phyloP scores from a whole-genome alignment of 2,329 filamentous ascomycete species.

The Epichloe brachyelytri region DNA sequence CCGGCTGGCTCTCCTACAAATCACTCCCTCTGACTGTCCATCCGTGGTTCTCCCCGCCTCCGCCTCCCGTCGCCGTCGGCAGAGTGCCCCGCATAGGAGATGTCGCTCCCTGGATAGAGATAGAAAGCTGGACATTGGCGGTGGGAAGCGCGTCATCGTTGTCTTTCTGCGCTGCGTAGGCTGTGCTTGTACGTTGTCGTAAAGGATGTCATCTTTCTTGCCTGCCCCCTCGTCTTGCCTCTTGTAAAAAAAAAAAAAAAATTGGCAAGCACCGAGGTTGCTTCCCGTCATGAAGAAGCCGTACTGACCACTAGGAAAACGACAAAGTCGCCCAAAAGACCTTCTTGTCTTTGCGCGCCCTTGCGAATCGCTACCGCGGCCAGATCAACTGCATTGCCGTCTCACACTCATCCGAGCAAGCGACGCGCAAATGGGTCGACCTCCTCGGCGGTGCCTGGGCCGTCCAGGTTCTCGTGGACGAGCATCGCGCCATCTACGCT shows the following conservation, averaged over 20 bases:
- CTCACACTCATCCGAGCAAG: slow-evolving; percentile 43
- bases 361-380: slow-evolving; percentile 37
- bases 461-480: slow-evolving; percentile 42
- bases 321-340: slow-evolving; percentile 39
- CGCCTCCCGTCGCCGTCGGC: slow-evolving; percentile 33
- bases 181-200: slow-evolving; percentile 34
- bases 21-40: slow-evolving; percentile 38
- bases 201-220: no score
- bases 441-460: slow-evolving; percentile 44
- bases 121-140: slow-evolving; percentile 28
- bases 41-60: slow-evolving; percentile 38
- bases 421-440: slow-evolving; percentile 44
- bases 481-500: slow-evolving; percentile 43
- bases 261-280: no score
- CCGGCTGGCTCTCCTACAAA: slow-evolving; percentile 36
- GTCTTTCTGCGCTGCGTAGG: slow-evolving; percentile 43
- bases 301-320: no score
- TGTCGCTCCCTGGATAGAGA: slow-evolving; percentile 32
- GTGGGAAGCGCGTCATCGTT: slow-evolving; percentile 32
- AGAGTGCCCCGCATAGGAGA: slow-evolving; percentile 35
- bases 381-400: slow-evolving; percentile 42
- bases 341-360: slow-evolving; percentile 40
- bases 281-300: no score
- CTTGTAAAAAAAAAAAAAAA: no score
- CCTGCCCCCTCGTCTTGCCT: no score